A percentile compares a stretch with the other conserved stretches of the same genome.
Evolutionary conservation across 805 yeast species (phyloP).

Genomic region (Saccharomycopsis sp.): DNA sequence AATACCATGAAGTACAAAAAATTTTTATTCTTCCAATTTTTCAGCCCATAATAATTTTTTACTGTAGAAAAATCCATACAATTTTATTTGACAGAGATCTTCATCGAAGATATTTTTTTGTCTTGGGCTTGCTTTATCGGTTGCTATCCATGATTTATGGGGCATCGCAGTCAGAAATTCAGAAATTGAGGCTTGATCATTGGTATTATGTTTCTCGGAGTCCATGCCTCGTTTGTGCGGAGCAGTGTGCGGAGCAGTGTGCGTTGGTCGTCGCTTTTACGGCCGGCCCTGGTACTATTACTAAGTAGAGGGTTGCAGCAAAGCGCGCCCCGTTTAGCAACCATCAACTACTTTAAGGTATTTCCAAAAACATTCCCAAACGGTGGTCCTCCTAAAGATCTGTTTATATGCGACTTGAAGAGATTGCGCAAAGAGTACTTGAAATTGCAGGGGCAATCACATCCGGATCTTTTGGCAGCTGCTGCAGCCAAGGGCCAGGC

Average conservation of each 20-base stretch:
- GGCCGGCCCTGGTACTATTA: background rate
- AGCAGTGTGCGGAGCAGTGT: background rate
- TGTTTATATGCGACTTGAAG: conserved; percentile 50
- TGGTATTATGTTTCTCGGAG: background rate
- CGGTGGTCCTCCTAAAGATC: conserved; percentile 55
- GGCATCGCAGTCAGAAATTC: background rate
- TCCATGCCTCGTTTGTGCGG: background rate
- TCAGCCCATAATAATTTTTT: background rate
- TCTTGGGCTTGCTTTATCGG: background rate
- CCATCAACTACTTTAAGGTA: conserved; percentile 43
- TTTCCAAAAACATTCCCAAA: conserved; percentile 73
- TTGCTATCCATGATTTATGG: too few species aligned
- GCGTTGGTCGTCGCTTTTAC: background rate
- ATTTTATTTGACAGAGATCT: background rate
- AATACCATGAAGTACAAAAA: too few species aligned
- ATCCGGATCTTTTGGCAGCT: conserved; percentile 63
- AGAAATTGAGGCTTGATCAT: background rate
- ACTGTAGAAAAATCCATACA: background rate
- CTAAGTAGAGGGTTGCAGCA: conserved; percentile 1
- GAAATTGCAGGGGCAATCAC: conserved; percentile 60
- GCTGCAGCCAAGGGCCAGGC: conserved; percentile 22
- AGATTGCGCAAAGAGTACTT: conserved; percentile 70
- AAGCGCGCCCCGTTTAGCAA: background rate
- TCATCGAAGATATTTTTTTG: background rate
- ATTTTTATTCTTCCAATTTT: background rate